phyloP scores from a whole-genome alignment of 2,329 filamentous ascomycete genomes.

The Beauveria rudraprayagi region DNA sequence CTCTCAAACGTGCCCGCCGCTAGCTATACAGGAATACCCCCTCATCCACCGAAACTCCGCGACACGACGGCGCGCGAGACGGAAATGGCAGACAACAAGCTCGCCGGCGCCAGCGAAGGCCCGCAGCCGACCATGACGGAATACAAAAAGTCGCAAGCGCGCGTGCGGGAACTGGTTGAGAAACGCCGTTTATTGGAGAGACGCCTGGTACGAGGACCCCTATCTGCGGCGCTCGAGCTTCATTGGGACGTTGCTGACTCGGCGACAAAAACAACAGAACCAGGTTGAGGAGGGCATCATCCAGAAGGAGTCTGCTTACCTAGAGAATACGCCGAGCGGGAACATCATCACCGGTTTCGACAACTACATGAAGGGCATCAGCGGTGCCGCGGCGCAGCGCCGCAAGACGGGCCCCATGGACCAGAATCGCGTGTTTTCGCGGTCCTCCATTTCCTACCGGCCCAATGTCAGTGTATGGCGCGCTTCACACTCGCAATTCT shows the following conservation, averaged over 20 bases:
- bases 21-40: background rate
- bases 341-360: conserved; percentile 99
- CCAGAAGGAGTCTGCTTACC: conserved; percentile 76
- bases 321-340: conserved; percentile 80
- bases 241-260: conserved; percentile 13
- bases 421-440: conserved; percentile 65
- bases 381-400: conserved; percentile 53
- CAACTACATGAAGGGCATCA: conserved; percentile 88
- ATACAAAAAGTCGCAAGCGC: conserved; percentile 42
- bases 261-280: conserved; percentile 18
- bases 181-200: conserved; percentile 31
- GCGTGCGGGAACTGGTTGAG: conserved; percentile 40
- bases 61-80: background rate
- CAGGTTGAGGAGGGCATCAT: conserved; percentile 70
- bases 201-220: conserved; percentile 25
- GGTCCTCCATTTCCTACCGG: conserved; percentile 55
- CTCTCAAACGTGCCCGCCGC: too few relatives aligned
- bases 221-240: background rate
- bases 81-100: conserved; percentile 29
- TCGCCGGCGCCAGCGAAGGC: conserved; percentile 16
- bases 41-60: too few relatives aligned
- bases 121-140: conserved; percentile 33
- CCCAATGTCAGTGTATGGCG: conserved; percentile 30
- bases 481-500: conserved; percentile 6
- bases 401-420: conserved; percentile 59